These are phyloP conservation scores for Aphanocladium album DNA, from an alignment of 2,329 filamentous ascomycete genomes.

Conservation along the genomic window DNA sequence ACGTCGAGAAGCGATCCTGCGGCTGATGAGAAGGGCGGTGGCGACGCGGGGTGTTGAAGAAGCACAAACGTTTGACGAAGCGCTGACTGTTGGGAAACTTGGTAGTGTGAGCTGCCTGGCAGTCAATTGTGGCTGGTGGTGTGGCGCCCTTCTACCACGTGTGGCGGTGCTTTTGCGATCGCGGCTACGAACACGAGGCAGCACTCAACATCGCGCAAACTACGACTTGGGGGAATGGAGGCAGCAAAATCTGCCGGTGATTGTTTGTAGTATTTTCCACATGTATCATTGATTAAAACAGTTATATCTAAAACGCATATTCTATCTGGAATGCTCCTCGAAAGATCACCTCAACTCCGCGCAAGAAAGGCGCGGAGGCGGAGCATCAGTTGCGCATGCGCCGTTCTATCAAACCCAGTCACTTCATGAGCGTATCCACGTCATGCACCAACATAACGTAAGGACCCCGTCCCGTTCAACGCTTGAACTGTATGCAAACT, in stretches of 20 bases:
- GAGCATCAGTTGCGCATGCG: conserved; percentile 11
- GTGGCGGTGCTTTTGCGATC: neutral
- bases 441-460: neutral
- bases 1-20: neutral
- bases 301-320: conserved; percentile 8
- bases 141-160: neutral
- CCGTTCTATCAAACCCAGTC: conserved; percentile 11
- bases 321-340: neutral
- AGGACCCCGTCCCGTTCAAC: conserved; percentile 5
- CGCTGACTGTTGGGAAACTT: neutral
- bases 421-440: neutral
- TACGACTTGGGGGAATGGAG: neutral
- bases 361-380: conserved; percentile 5
- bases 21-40: conserved; percentile 1
- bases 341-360: neutral
- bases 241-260: neutral
- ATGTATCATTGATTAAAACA: conserved; percentile 13
- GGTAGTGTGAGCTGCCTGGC: neutral
- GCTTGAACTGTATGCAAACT: conserved; percentile 10
- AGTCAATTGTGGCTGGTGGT: conserved; percentile 2
- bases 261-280: neutral
- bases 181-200: neutral
- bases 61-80: neutral
- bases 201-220: neutral
- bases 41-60: neutral